phyloP scores from a whole-genome alignment of 805 yeast species.

The Lipomyces japonicus region DNA sequence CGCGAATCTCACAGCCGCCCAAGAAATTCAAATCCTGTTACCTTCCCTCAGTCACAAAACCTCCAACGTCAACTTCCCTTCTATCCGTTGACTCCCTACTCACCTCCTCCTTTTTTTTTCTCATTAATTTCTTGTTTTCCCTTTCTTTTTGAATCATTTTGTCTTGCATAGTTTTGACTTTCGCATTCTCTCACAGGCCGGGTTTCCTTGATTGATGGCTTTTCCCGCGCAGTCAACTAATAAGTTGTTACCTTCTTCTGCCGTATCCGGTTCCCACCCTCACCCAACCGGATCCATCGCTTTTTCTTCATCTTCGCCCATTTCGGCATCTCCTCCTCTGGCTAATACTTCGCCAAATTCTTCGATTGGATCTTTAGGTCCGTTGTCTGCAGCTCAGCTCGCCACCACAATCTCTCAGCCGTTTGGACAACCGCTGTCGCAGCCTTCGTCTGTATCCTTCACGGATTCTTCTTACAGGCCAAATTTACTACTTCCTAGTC shows the following conservation, averaged over 20 bases:
- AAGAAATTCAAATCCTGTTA: no score
- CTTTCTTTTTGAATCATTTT: not conserved
- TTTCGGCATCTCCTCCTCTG: no score
- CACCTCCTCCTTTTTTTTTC: not conserved
- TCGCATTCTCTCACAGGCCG: not conserved
- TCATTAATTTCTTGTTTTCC: not conserved
- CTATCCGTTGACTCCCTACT: not conserved
- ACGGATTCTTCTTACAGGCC: constrained; percentile 7
- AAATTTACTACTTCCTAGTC: not conserved
- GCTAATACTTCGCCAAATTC: no score
- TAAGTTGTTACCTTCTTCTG: constrained; percentile 1
- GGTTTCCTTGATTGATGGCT: constrained; percentile 15
- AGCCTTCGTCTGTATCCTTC: constrained; percentile 1
- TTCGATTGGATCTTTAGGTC: not conserved
- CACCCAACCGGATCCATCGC: constrained; percentile 9
- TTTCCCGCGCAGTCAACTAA: constrained; percentile 14
- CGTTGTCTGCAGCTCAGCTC: constrained; percentile 4
- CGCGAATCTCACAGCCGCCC: no score
- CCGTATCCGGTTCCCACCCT: no score
- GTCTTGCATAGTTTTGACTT: not conserved
- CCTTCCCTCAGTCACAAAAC: no score
- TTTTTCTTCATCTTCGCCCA: constrained; percentile 3
- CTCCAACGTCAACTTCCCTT: not conserved
- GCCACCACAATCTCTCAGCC: not conserved
- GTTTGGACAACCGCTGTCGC: constrained; percentile 6